Evolutionary conservation across 768 basidiomycete genomes (phyloP).

Genomic region (Cystofilobasidium ferigula): DNA sequence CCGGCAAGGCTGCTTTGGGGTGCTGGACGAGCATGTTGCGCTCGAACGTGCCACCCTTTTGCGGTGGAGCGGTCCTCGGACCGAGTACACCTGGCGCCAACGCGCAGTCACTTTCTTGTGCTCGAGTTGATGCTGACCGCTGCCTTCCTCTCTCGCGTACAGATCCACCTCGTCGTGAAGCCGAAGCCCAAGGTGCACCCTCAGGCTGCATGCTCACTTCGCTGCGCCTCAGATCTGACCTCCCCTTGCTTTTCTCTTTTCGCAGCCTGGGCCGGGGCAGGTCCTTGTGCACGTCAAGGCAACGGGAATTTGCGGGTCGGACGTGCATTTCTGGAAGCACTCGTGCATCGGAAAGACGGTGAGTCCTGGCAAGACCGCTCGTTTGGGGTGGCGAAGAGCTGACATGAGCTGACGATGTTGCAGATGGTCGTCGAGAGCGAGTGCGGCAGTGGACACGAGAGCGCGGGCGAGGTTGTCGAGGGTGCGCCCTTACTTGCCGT

Average conservation of each 20-base stretch:
- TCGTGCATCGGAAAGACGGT: conserved; percentile 2
- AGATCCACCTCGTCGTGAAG: conserved; percentile 35
- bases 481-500: not conserved
- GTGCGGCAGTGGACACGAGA: conserved; percentile 24
- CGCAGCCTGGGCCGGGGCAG: conserved; percentile 27
- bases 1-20: too few species aligned
- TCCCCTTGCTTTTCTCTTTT: not conserved
- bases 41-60: too few species aligned
- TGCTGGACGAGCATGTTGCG: too few species aligned
- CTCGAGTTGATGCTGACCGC: too few species aligned
- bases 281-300: conserved; percentile 39
- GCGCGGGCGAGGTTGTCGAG: conserved; percentile 20
- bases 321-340: conserved; percentile 25
- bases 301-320: conserved; percentile 38
- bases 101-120: too few species aligned
- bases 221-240: too few species aligned
- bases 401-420: too few species aligned
- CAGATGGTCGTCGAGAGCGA: conserved; percentile 17
- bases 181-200: conserved; percentile 30
- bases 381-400: too few species aligned
- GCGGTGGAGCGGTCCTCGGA: too few species aligned
- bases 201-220: not conserved
- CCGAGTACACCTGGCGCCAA: too few species aligned
- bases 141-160: not conserved
- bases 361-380: too few species aligned